Conservation (phyloP, 371 early-diverging fungal genomes). For the Neoconidiobolus thromboides region DNA sequence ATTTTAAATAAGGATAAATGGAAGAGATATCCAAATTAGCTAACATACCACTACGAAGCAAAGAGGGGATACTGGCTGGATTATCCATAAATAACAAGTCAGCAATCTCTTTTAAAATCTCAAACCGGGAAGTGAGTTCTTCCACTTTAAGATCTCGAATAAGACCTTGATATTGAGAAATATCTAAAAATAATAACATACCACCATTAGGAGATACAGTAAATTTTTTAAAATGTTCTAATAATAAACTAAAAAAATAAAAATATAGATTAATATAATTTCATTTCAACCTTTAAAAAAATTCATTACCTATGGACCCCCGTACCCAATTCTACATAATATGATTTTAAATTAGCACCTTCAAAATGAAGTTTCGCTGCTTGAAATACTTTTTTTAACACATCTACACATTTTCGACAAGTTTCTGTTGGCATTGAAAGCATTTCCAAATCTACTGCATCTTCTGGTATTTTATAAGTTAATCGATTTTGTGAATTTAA, state of each 20-base stretch:
- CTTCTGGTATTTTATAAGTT: conserved; percentile 71
- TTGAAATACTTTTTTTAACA: conserved; percentile 33
- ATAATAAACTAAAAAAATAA: conserved; percentile 36
- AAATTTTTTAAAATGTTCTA: conserved; percentile 84
- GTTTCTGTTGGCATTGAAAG: conserved; percentile 44
- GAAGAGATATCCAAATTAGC: conserved; percentile 53
- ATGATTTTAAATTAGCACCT: conserved; percentile 55
- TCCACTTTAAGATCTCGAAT: conserved; percentile 56
- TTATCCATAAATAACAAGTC: conserved; percentile 79
- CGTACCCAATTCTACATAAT: conserved; percentile 57
- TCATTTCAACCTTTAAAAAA: neutral
- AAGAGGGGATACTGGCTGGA: conserved; percentile 63
- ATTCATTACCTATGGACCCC: conserved; percentile 47
- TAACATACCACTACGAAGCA: conserved; percentile 62
- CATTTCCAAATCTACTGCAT: conserved; percentile 46
- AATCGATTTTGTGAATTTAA: conserved; percentile 43
- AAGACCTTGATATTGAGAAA: conserved; percentile 78
- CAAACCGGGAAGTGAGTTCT: conserved; percentile 60
- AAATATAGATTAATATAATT: neutral
- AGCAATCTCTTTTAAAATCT: conserved; percentile 77
- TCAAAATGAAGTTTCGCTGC: conserved; percentile 40
- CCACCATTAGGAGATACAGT: conserved; percentile 67
- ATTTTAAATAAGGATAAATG: conserved; percentile 65
- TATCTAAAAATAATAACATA: conserved; percentile 71
- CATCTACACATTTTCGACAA: conserved; percentile 49